A percentile compares a stretch with the other conserved stretches of the same genome.
Conservation (phyloP, 2,329 filamentous ascomycete species). For the Beauveria scarabaeidicola region DNA sequence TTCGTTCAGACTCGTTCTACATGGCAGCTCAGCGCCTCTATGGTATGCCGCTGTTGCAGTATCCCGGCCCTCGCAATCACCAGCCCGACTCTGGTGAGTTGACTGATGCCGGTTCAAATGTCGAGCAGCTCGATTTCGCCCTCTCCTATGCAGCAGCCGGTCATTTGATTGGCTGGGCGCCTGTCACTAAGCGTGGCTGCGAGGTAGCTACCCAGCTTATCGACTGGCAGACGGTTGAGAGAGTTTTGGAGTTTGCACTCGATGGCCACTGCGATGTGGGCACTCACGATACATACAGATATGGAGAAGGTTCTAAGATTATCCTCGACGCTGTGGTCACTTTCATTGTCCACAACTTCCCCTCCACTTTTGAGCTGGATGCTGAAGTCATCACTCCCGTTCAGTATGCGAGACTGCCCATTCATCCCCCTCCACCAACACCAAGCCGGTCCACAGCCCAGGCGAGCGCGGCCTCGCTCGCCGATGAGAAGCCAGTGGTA, state of each 20-base stretch:
- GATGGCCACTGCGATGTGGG: slow-evolving; percentile 27
- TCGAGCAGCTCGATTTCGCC: slow-evolving; percentile 44
- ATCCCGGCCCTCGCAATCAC: slow-evolving; percentile 22
- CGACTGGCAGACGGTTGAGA: slow-evolving; percentile 55
- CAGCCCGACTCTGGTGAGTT: slow-evolving; percentile 23
- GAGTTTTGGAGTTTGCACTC: slow-evolving; percentile 51
- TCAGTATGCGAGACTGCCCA: slow-evolving; percentile 33
- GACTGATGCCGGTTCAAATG: slow-evolving; percentile 29
- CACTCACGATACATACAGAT: slow-evolving; percentile 37
- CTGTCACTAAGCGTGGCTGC: slow-evolving; percentile 48
- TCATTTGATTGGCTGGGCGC: slow-evolving; percentile 45
- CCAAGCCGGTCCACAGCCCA: slow-evolving; percentile 4
- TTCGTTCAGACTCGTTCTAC: slow-evolving; percentile 48
- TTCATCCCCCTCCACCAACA: slow-evolving; percentile 15
- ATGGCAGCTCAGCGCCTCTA: slow-evolving; percentile 51
- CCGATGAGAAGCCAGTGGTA: slow-evolving; percentile 30
- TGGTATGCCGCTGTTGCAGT: slow-evolving; percentile 39
- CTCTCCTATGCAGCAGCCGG: slow-evolving; percentile 59
- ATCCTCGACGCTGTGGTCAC: slow-evolving; percentile 48
- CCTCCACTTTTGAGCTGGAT: slow-evolving; percentile 52
- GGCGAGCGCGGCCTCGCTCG: slow-evolving; percentile 13
- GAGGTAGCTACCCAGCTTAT: slow-evolving; percentile 50
- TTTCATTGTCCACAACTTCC: slow-evolving; percentile 54
- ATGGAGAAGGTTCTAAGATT: slow-evolving; percentile 43
- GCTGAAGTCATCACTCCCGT: slow-evolving; percentile 28